phyloP scores from a whole-genome alignment of 1,284 basidiomycete genomes.

The Boletus subluridellus region DNA sequence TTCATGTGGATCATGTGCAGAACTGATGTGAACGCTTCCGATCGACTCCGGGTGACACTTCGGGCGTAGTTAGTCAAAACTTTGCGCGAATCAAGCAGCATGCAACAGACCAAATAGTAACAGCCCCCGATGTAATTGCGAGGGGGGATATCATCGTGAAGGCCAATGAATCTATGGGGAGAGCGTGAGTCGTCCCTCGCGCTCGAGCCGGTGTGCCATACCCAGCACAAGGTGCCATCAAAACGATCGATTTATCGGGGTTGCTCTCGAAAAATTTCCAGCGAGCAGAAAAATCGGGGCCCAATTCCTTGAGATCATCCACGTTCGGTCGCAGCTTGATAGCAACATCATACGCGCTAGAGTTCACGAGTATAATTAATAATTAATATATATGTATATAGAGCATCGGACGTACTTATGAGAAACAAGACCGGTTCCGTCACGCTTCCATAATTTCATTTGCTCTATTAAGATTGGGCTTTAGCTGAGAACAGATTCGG shows the following conservation, averaged over 20 bases:
- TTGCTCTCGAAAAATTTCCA: slow-evolving; percentile 46
- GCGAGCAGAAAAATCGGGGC: slow-evolving; percentile 40
- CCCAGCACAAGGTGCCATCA: slow-evolving; percentile 36
- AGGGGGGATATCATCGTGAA: slow-evolving; percentile 7
- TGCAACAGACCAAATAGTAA: slow-evolving; percentile 17
- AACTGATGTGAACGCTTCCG: slow-evolving; percentile 45
- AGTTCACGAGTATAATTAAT: background rate
- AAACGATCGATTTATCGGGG: slow-evolving; percentile 49
- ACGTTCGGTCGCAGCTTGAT: slow-evolving; percentile 47
- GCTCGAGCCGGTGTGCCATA: slow-evolving; percentile 7
- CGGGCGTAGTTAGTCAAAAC: background rate
- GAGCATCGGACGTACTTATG: slow-evolving; percentile 40
- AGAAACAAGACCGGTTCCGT: slow-evolving; percentile 46
- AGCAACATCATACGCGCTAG: slow-evolving; percentile 44
- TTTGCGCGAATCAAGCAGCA: background rate
- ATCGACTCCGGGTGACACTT: slow-evolving; percentile 41
- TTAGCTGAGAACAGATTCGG: background rate
- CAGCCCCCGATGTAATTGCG: slow-evolving; percentile 17
- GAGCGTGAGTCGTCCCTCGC: background rate
- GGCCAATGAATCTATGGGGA: slow-evolving; percentile 11
- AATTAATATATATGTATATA: background rate
- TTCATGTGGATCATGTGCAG: slow-evolving; percentile 36
- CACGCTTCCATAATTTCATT: slow-evolving; percentile 41
- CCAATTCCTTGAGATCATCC: slow-evolving; percentile 44
- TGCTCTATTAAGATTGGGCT: slow-evolving; percentile 33